Evolutionary conservation across 257 asterid species (phyloP), one percentile per base, ranked within the genome.

Genomic region (Ajuga chamaepitys): DNA sequence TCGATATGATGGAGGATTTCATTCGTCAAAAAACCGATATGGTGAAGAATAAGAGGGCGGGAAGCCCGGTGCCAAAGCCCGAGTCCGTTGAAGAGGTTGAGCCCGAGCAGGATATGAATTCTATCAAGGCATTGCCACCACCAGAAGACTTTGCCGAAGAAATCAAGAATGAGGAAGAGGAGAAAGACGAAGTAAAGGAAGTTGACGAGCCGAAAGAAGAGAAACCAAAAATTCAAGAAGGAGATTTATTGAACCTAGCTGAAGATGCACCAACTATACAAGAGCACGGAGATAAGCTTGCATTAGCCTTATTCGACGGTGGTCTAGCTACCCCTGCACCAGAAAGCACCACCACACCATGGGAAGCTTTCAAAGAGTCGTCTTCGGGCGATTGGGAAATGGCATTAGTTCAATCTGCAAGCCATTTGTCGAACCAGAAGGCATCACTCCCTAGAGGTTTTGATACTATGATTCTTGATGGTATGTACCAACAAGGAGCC

Each of bases 401-500:
- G 1, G 82, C 93, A 0, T 74, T 94, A 1, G 93, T 88, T 37
- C 93, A 86, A 46, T 76, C 96, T 1, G 79, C 86, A 1, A 90
- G 95, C 74, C 95, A 85, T 50, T 68, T 90, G 67, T 76, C 87
- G 2, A 88, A 82, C 83, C 98, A 88, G 48, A 79, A 80, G 65
- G 69, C 78, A 5, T 68, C 87, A 1, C 80, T 88, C 2, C 89
- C 96, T 0, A 88, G 95, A 3, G 96, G 95, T 2, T 82, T 90
- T 9, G 80, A 79, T 56, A 68, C 85, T 0, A 35, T 88, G 78
- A 75, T 81, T 75, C 89, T 91, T 2, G 86, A 91, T 37, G 96
- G 96, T 1, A 88, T 94, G 99, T 91, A 94, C 73, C 94, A 83
- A 45, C 98, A 94, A 18, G 98, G 95, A 5, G 66, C 74, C 1